Base-by-base conservation (phyloP, 129 eudicot species). In the Artemisia tridentata region DNA sequence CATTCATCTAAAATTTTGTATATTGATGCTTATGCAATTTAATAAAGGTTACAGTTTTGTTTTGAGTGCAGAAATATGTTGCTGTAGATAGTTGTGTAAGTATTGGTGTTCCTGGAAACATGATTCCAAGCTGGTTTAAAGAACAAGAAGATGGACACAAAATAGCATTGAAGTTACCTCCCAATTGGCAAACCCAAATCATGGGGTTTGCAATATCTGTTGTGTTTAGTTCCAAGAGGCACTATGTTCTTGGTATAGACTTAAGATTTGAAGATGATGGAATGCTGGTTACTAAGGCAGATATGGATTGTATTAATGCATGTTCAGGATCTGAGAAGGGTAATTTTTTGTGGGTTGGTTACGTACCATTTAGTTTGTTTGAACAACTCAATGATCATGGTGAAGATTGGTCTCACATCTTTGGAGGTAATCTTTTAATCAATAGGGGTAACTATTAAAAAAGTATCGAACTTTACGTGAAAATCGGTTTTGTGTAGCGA, bases 111-210 rank as follows among this genome's bases (percentile, higher is more conserved):
- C 16, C 46, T 3, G 65, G 18, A 14, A 27, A 43, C 19, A 61
- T 7, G 66, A 61, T 61, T 29, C 66, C 60, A 54, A 61, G 19
- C 47, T 61, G 67, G 67, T 61, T 61, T 46, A 15, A 61, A 27
- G 47, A 61, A 29, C 6, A 15, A 49, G n/a, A 9, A 7, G 0
- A 61, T 15, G 48, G 43, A 19, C 0, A 15, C 67, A 11, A 6
- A 2, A 61, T 61, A 29, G 20, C 67, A 61, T 31, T 61, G 13
- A 31, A 29, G 5, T n/a, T 61, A 15, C 21, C 19, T 7, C 46
- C 3, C 17, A 29, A 61, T 3, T 15, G 48, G n/a, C 67, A 61
- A 14, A 6, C 67, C 48, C 10, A 31, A 29, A 61, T 61, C 48
- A 29, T 11, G 20, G 48, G 67, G 1, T 31, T 61, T n/a, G 48